Percentiles rank a stretch among this genome's conserved stretches.
Conservation (phyloP, 805 yeast species). For the Ogataea ramenticola region DNA sequence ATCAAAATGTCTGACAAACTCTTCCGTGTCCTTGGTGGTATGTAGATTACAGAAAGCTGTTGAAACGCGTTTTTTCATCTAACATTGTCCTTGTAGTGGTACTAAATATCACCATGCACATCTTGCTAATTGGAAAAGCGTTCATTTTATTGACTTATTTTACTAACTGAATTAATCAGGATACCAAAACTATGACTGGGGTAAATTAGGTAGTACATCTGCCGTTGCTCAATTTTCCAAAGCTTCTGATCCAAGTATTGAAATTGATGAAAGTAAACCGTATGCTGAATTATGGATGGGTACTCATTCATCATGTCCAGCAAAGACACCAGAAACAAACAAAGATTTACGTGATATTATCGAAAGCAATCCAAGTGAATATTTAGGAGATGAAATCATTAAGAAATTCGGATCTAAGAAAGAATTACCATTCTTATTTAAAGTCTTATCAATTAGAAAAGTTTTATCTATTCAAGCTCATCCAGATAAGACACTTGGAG, state of each 20-base stretch:
- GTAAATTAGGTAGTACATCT: constrained; percentile 72
- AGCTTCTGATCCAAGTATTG: constrained; percentile 53
- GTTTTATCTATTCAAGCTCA: constrained; percentile 96
- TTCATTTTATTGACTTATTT: too few species aligned
- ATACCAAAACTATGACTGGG: constrained; percentile 35
- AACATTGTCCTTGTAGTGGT: too few species aligned
- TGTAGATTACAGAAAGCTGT: constrained; percentile 8
- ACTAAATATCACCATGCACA: too few species aligned
- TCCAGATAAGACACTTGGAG: constrained; percentile 85
- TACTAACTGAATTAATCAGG: constrained; percentile 11
- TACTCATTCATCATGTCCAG: constrained; percentile 89
- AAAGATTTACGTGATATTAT: constrained; percentile 60
- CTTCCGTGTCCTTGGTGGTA: constrained; percentile 28
- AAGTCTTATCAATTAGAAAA: constrained; percentile 87
- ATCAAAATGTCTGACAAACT: constrained; percentile 17
- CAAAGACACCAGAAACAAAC: constrained; percentile 48
- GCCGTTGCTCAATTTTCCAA: constrained; percentile 88
- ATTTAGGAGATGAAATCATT: constrained; percentile 54
- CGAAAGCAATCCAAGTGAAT: constrained; percentile 45
- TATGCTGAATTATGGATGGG: constrained; percentile 99
- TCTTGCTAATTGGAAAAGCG: too few species aligned
- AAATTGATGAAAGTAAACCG: constrained; percentile 68
- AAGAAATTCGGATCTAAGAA: constrained; percentile 57
- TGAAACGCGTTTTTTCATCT: too few species aligned
- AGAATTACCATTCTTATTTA: constrained; percentile 87